A percentile compares a stretch with the other conserved stretches of the same genome.
Conservation (phyloP, 495 filamentous ascomycete genomes). For the Penicillium chermesinum region DNA sequence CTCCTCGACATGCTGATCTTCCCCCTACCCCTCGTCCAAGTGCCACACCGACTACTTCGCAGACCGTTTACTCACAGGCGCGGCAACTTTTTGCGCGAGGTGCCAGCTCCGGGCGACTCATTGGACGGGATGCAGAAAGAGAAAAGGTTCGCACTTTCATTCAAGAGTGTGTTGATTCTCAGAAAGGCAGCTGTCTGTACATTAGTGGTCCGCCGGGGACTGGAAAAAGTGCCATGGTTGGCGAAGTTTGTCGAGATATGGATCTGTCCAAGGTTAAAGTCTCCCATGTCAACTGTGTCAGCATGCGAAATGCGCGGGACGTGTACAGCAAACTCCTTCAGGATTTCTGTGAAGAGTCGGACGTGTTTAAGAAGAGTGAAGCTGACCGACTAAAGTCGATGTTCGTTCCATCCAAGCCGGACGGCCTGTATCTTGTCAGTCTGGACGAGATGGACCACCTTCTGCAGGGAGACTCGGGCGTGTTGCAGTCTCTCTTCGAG, state of each 20-base stretch:
- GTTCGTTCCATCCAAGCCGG: constrained; percentile 54
- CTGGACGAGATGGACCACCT: constrained; percentile 96
- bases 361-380: constrained; percentile 53
- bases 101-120: constrained; percentile 64
- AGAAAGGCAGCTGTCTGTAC: constrained; percentile 80
- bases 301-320: constrained; percentile 77
- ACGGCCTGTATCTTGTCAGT: constrained; percentile 66
- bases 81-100: constrained; percentile 82
- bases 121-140: constrained; percentile 80
- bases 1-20: constrained; percentile 35
- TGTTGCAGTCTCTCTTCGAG: constrained; percentile 86
- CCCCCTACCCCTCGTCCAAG: constrained; percentile 49
- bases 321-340: constrained; percentile 71
- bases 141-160: constrained; percentile 67
- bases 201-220: constrained; percentile 94
- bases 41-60: constrained; percentile 54
- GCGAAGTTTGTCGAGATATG: constrained; percentile 63
- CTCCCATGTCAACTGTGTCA: constrained; percentile 92
- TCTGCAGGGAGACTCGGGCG: constrained; percentile 75
- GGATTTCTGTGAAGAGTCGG: constrained; percentile 53
- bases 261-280: constrained; percentile 51
- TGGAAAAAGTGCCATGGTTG: constrained; percentile 90
- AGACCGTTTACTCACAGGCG: constrained; percentile 78
- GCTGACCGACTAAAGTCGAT: constrained; percentile 54
- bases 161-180: constrained; percentile 50